Conservation (phyloP, 2,329 filamentous ascomycete genomes). For the Chrysosporium keratinophilum region DNA sequence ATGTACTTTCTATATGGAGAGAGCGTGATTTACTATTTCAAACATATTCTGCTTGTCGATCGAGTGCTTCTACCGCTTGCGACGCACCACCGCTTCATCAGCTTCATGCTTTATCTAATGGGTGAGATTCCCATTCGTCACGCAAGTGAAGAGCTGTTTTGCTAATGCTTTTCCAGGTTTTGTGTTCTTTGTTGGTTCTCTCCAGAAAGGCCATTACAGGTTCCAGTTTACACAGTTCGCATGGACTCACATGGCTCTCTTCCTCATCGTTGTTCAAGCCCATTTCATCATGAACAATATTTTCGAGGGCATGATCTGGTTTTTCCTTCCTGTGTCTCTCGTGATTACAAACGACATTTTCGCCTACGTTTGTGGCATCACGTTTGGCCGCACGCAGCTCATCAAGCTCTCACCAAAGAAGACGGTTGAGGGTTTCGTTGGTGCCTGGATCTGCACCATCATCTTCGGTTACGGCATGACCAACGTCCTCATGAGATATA, state of each 20-base stretch:
- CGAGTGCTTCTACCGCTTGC: slow-evolving; percentile 84
- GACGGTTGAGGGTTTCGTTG: slow-evolving; percentile 95
- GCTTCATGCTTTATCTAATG: slow-evolving; percentile 95
- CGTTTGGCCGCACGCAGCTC: slow-evolving; percentile 88
- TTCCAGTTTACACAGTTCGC: slow-evolving; percentile 99
- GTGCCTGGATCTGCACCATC: slow-evolving; percentile 89
- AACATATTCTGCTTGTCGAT: slow-evolving; percentile 94
- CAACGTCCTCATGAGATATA: slow-evolving; percentile 75
- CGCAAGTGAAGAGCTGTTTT: background rate
- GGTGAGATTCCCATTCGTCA: slow-evolving; percentile 46
- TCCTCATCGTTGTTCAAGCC: slow-evolving; percentile 92
- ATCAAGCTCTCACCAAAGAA: slow-evolving; percentile 99
- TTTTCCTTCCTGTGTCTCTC: slow-evolving; percentile 86
- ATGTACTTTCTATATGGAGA: slow-evolving; percentile 99
- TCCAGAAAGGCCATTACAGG: slow-evolving; percentile 91
- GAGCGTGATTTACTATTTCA: slow-evolving; percentile 99
- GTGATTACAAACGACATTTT: slow-evolving; percentile 99
- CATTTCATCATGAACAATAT: slow-evolving; percentile 99
- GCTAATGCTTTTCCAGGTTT: slow-evolving; percentile 54
- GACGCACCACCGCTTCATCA: slow-evolving; percentile 96
- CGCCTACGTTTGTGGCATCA: slow-evolving; percentile 94
- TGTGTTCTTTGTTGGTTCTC: slow-evolving; percentile 90
- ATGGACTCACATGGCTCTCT: slow-evolving; percentile 98
- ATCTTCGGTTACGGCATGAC: slow-evolving; percentile 73
- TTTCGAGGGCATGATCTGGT: slow-evolving; percentile 99